Base-by-base conservation (phyloP, 345 rosid species). In the Euphorbia peplus region DNA sequence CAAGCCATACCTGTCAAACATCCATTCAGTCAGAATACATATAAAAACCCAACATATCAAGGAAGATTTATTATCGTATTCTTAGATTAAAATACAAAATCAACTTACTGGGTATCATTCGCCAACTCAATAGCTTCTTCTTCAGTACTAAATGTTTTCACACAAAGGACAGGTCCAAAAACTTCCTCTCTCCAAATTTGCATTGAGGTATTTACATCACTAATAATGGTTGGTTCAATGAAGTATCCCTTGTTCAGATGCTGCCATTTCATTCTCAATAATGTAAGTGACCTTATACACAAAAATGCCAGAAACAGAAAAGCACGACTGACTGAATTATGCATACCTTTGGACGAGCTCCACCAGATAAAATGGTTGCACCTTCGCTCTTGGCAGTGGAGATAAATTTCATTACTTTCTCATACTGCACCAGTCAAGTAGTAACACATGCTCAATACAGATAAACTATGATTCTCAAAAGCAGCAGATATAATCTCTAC, bases 101-200 rank as follows among this genome's bases (percentile, higher is more conserved):
- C 69, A 73, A 81, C 97, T 88, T 75, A 95, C 99, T 71, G 90
- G 64, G 88, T 85, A 73, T 92, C 92, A 79, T 95, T 95, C 76
- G 98, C 99, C 78, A 92, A 81, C 18, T 87, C 90, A 60, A 92
- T 87, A 63, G 99, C 98, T 83, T 92, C 99, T 56, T 95, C 98
- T 83, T 95, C 99, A 0, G 88, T 83, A 35, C 84, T 66, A 79
- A 95, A 95, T 63, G 98, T 88, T 83, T 90, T 95, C 37, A 88
- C 89, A 73, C 97, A 92, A 1, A 95, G 81, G 71, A 92, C 93
- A 65, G 99, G 98, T 70, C 98, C 99, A 80, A 95, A 95, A 52
- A 95, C 97, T 83, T 95, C 99, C 70, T 95, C 99, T 75, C 91
- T 92, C 99, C 99, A 95, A 52, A 95, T 92, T 83, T 95, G 86